Conservation (phyloP, 1,284 basidiomycete species). For the Clitocybe nebularis region DNA sequence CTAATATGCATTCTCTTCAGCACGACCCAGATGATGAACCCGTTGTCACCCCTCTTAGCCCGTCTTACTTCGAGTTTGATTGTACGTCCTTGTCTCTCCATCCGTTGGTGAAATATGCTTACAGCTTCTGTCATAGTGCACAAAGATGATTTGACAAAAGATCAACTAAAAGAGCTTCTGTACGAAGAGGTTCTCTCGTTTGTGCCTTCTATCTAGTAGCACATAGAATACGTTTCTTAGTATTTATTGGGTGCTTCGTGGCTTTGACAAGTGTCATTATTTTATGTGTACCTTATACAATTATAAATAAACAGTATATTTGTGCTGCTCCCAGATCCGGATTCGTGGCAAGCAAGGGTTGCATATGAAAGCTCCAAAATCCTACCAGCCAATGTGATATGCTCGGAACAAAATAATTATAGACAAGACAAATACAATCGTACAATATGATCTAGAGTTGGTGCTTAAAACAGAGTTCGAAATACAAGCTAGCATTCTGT, state of each 20-base stretch:
- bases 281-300: constrained; percentile 10
- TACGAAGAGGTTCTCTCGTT: constrained; percentile 70
- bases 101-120: constrained; percentile 10
- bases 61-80: constrained; percentile 86
- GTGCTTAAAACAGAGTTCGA: too few species aligned
- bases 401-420: too few species aligned
- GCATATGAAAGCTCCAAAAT: too few species aligned
- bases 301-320: too few species aligned
- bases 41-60: constrained; percentile 65
- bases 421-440: too few species aligned
- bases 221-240: constrained; percentile 4
- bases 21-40: constrained; percentile 88
- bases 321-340: too few species aligned
- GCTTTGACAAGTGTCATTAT: constrained; percentile 10
- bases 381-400: too few species aligned
- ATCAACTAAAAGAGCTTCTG: constrained; percentile 70
- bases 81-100: constrained; percentile 35
- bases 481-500: too few species aligned
- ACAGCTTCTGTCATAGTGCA: constrained; percentile 41
- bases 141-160: constrained; percentile 74
- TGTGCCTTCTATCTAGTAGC: constrained; percentile 45
- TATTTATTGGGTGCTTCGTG: constrained; percentile 15
- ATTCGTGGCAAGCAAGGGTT: too few species aligned
- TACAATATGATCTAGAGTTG: too few species aligned
- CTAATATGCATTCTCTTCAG: constrained; percentile 33